phyloP scores from a whole-genome alignment of 768 basidiomycete genomes.

The Chalciporus sphaerocephalus region DNA sequence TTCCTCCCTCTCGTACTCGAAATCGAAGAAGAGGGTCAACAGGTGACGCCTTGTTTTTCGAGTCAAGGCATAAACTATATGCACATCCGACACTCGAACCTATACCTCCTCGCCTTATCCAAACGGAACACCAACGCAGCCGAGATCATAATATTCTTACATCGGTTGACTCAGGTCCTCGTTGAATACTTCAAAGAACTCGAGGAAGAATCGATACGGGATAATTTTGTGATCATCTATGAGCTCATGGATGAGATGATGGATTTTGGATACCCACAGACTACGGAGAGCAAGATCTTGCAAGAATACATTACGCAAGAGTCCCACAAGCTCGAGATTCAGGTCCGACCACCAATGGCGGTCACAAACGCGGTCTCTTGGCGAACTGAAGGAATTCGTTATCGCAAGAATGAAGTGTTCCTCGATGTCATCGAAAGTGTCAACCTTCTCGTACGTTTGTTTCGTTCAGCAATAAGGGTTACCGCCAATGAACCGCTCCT shows the following conservation, averaged over 20 bases:
- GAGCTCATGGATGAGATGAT: constrained; percentile 99
- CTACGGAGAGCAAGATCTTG: constrained; percentile 97
- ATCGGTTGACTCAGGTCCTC: constrained; percentile 86
- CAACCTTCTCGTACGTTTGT: constrained; percentile 74
- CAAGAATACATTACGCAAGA: constrained; percentile 99
- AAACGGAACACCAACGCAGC: constrained; percentile 95
- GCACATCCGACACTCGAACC: constrained; percentile 97
- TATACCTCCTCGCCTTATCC: constrained; percentile 92
- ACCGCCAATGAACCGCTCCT: background rate
- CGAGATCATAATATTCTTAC: constrained; percentile 94
- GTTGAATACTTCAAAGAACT: constrained; percentile 99
- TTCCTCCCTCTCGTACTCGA: constrained; percentile 93
- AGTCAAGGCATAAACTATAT: constrained; percentile 95
- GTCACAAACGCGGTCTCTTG: constrained; percentile 99
- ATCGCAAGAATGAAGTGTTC: constrained; percentile 99
- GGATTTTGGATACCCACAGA: constrained; percentile 99
- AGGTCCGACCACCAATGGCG: constrained; percentile 89
- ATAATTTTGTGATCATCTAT: constrained; percentile 99
- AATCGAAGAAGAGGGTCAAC: constrained; percentile 95
- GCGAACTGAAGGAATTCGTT: constrained; percentile 95
- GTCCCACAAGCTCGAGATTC: constrained; percentile 93
- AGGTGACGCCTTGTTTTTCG: constrained; percentile 95
- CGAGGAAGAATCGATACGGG: constrained; percentile 97
- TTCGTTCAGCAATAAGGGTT: background rate
- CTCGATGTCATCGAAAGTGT: constrained; percentile 97